Conservation (phyloP, 2,329 filamentous ascomycete genomes). For the Ilyonectria mors-panacis region DNA sequence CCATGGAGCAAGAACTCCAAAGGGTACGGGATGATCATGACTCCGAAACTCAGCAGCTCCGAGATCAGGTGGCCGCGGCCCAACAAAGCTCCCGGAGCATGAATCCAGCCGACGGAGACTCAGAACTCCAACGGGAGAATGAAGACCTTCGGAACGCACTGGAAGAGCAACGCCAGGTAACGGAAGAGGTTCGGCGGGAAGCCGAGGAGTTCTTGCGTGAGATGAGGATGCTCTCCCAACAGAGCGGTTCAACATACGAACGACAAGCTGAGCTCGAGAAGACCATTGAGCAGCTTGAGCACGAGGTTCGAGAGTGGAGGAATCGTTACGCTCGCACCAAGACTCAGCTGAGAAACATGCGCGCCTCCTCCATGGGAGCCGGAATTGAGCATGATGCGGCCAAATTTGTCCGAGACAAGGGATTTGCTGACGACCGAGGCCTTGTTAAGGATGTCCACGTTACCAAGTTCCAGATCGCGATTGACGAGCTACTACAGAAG, state of each 20-base stretch:
- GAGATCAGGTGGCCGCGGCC: slow-evolving; percentile 73
- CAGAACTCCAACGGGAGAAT: slow-evolving; percentile 77
- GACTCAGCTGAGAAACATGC: slow-evolving; percentile 86
- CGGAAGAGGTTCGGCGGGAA: slow-evolving; percentile 88
- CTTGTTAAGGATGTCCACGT: slow-evolving; percentile 92
- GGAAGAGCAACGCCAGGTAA: slow-evolving; percentile 83
- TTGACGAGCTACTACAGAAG: slow-evolving; percentile 88
- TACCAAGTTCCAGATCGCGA: slow-evolving; percentile 93
- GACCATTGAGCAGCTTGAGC: slow-evolving; percentile 82
- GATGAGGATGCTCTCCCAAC: slow-evolving; percentile 88
- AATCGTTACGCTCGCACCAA: slow-evolving; percentile 90
- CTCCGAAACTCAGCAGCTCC: slow-evolving; percentile 73
- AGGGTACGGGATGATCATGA: slow-evolving; percentile 79
- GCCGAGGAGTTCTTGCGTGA: slow-evolving; percentile 87
- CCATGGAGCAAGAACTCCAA: slow-evolving; percentile 84
- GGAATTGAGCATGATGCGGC: slow-evolving; percentile 79
- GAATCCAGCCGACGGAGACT: slow-evolving; percentile 56
- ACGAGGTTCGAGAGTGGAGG: slow-evolving; percentile 91
- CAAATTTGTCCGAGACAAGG: slow-evolving; percentile 75
- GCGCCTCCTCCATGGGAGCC: slow-evolving; percentile 84
- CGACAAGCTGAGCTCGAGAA: slow-evolving; percentile 84
- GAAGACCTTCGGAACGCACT: slow-evolving; percentile 76
- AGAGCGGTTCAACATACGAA: slow-evolving; percentile 84
- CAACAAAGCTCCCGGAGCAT: slow-evolving; percentile 51
- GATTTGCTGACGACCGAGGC: slow-evolving; percentile 79